Conservation (phyloP, 2,329 filamentous ascomycete species). For the Conoideocrella luteorostrata region DNA sequence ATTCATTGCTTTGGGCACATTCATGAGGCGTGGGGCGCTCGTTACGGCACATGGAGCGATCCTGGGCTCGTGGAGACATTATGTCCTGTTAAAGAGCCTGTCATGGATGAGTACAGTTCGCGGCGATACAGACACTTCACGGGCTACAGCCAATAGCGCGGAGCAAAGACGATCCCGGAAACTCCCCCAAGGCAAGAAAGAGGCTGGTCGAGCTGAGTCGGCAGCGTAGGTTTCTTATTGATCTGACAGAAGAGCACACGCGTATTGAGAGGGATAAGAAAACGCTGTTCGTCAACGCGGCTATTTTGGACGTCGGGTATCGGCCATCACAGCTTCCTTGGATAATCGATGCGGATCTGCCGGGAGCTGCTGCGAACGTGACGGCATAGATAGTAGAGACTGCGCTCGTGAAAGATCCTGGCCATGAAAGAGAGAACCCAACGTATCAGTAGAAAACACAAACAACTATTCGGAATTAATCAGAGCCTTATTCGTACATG, state of each 20-base stretch:
- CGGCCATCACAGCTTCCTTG: constrained; percentile 43
- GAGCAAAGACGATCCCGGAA: constrained; percentile 13
- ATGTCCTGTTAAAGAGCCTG: constrained; percentile 8
- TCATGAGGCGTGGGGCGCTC: constrained; percentile 54
- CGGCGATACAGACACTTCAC: constrained; percentile 25
- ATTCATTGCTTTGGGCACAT: constrained; percentile 54
- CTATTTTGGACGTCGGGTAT: constrained; percentile 41
- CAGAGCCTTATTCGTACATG: too few species aligned
- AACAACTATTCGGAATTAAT: too few species aligned
- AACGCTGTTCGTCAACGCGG: constrained; percentile 55
- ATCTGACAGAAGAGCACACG: constrained; percentile 27
- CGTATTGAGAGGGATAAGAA: constrained; percentile 33
- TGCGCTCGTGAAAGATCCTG: too few species aligned
- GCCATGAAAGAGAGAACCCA: too few species aligned
- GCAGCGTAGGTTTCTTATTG: constrained; percentile 28
- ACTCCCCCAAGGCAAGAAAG: constrained; percentile 9
- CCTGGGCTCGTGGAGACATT: constrained; percentile 13
- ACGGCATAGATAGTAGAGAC: too few species aligned
- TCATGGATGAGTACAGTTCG: constrained; percentile 37
- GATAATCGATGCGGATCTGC: constrained; percentile 44
- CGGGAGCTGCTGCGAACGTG: constrained; percentile 7
- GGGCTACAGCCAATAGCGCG: constrained; percentile 16
- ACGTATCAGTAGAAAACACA: too few species aligned
- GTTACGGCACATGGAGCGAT: constrained; percentile 43
- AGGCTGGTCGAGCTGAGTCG: constrained; percentile 16